Evolutionary conservation across 2,329 filamentous ascomycete species (phyloP), one percentile per base, ranked within the genome.

Genomic region (Colletotrichum liriopes): DNA sequence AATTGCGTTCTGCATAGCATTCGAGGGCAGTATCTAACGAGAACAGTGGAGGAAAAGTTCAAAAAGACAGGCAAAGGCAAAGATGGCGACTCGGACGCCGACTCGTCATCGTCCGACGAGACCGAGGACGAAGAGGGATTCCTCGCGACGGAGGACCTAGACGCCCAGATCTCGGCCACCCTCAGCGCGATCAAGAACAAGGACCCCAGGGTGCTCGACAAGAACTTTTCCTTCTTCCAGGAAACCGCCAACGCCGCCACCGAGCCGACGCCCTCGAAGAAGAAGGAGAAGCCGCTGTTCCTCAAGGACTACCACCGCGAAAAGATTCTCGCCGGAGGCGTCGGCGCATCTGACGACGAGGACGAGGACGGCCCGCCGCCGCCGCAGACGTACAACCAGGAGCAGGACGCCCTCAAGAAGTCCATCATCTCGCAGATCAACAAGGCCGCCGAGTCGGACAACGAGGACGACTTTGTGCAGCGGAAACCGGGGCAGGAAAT

Each of bases 71-170:
- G 84, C 66, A 83, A 78, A 45, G 82, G 83, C 37, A 87, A 86
- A 54, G 84, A 84, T n/a, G 86, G 88, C 39, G 83, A 84, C 43
- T 80, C 83, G 32, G 86, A 86, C 59, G 86, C 87, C 47, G 89
- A 90, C 18, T 89, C 89, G n/a, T 92, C 92, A 3, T 92, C 92
- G 1, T 92, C 90, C 3, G 92, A 93, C 75, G 94, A 97, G 78
- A 92, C 93, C 23, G 96, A 98, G 81, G 96, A 98, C 77, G 96
- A 98, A 76, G 92, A 94, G 37, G 96, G 93, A 65, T 94, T 96
- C 76, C 87, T 99, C 16, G 94, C 92, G 39, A 98, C 95, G 20
- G 92, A 93, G 78, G 92, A 92, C 43, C 88, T 98, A 54, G 96
- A 99, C 81, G 90, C 91, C 18, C 92, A 98, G 79, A 97, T 98